A percentile compares a stretch with the other conserved stretches of the same genome.
These are phyloP conservation scores for Cornus kousa DNA, from an alignment of 148 eudicot species.

Conservation along the genomic window DNA sequence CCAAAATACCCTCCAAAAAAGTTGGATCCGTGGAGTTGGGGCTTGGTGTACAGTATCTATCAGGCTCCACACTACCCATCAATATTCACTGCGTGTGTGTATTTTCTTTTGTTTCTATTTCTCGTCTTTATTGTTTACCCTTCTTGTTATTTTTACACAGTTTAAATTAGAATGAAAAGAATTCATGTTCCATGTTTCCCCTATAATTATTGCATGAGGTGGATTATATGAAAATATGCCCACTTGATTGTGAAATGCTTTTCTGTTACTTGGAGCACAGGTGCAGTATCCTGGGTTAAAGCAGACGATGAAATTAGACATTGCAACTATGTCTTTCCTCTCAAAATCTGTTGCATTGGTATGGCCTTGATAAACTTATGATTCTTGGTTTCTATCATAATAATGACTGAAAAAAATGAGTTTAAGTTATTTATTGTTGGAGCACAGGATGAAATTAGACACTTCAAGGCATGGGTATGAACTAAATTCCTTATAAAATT, in stretches of 20 bases:
- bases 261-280: slow-evolving; percentile 32
- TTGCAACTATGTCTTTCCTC: slow-evolving; percentile 76
- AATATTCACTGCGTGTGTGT: no score
- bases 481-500: neutral
- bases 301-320: slow-evolving; percentile 66
- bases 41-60: no score
- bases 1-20: no score
- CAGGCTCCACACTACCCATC: no score
- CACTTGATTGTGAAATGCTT: neutral
- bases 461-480: slow-evolving; percentile 46
- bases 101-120: neutral
- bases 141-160: neutral
- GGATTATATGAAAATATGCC: neutral
- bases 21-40: no score
- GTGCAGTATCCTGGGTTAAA: slow-evolving; percentile 92
- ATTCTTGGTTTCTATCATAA: no score
- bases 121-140: neutral
- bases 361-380: no score
- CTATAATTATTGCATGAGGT: neutral
- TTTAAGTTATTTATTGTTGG: no score
- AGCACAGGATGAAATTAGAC: no score
- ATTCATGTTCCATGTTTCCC: neutral
- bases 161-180: neutral
- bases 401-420: no score
- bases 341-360: slow-evolving; percentile 25